A percentile compares a stretch with the other conserved stretches of the same genome.
Evolutionary conservation across 179 eudicot genomes (phyloP).

Genomic region (Carnegiea gigantea): DNA sequence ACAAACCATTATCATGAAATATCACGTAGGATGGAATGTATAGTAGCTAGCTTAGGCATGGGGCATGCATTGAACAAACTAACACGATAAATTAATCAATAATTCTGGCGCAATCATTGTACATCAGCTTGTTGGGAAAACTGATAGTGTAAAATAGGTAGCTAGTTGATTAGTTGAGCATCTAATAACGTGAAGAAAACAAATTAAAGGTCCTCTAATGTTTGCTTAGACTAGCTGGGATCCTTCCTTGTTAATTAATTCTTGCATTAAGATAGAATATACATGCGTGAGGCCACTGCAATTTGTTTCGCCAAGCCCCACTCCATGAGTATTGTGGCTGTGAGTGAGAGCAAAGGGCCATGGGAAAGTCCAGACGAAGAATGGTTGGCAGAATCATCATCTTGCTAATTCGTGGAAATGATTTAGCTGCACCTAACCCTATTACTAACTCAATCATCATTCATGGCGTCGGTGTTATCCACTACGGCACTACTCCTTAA

Average conservation of each 20-base stretch:
- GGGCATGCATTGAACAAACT: too few relatives aligned
- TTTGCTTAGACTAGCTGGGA: background rate
- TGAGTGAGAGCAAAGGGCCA: background rate
- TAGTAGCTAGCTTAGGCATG: too few relatives aligned
- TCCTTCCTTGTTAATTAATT: background rate
- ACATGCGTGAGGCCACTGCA: background rate
- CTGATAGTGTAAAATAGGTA: background rate
- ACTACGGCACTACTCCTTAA: background rate
- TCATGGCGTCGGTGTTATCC: background rate
- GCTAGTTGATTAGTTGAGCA: constrained; percentile 5
- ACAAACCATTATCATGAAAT: too few relatives aligned
- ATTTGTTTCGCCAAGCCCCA: background rate
- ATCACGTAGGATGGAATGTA: too few relatives aligned
- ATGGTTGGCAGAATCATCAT: background rate
- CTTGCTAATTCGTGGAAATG: background rate
- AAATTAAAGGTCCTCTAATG: background rate
- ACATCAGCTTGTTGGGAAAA: background rate
- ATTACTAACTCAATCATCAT: background rate
- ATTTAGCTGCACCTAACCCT: constrained; percentile 3
- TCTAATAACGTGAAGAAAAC: constrained; percentile 10
- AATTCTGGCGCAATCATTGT: background rate
- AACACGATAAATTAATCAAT: background rate
- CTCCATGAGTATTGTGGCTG: too few relatives aligned
- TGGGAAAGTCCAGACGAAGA: background rate
- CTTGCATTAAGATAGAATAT: background rate